Base-by-base conservation (phyloP, 257 asterid species). In the Forsythia viridissima region DNA sequence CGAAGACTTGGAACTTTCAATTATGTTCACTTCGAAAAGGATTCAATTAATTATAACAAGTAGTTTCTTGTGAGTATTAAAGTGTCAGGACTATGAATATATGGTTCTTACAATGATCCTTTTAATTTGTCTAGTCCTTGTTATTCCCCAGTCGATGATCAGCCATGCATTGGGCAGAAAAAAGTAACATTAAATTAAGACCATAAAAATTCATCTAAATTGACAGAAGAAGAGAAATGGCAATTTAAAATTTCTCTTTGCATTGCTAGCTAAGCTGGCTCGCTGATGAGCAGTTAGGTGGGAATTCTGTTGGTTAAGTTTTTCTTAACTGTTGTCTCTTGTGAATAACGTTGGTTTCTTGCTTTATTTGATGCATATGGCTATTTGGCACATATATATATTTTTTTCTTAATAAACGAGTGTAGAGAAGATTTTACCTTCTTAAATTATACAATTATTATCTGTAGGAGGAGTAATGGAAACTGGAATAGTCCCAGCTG, bases 391-490 rank as follows among this genome's bases (percentile, higher is more conserved):
- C 48, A 43, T 30, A 48, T 18, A 46, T 63, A 48, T 18, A 46
- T 63, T 63, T 8, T 8, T 63, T 76, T 46, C 73, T 70, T 78
- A 71, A 67, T 46, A n/a, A 37, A 76, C 30, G 20, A 68, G 71
- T 34, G 78, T 57, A 76, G 67, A 59, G 41, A 79, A 68, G 68
- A 40, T 59, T 76, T 44, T 55, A 42, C 46, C 51, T 73, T 39
- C 65, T 21, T 63, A 3, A 75, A 46, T 59, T 36, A 36, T 79
- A 72, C 10, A 30, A 21, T 44, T 59, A 51, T 67, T 75, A 40
- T 46, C 59, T 38, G 57, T 70, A 57, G 88, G 75, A 8, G 76
- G 83, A 80, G 75, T 78, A 78, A 85, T 80, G 85, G 93, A 82
- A 81, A 77, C 81, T n/a, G 89, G 84, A 80, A 83, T 30, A 37